Evolutionary conservation across 306 rosid genomes (phyloP).

Genomic region (Oemleria cerasiformis): DNA sequence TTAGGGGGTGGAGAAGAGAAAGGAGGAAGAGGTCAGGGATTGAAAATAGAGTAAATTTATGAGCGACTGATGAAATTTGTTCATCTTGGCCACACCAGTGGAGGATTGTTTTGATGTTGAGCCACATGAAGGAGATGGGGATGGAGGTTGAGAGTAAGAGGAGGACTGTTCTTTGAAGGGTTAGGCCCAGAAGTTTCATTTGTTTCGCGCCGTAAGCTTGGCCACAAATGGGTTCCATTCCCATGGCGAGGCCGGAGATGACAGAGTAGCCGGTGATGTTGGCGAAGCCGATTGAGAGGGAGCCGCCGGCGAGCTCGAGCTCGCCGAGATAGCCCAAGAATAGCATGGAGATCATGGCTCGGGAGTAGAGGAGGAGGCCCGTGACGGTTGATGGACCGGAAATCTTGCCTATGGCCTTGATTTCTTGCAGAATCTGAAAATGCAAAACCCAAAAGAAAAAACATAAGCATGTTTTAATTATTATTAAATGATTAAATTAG

Average conservation of each 20-base stretch:
- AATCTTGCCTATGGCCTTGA: constrained; percentile 79
- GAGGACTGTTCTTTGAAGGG: constrained; percentile 80
- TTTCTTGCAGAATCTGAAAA: constrained; percentile 66
- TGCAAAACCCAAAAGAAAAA: not conserved
- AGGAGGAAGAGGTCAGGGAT: constrained; percentile 86
- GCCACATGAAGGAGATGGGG: constrained; percentile 83
- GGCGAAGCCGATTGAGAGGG: constrained; percentile 89
- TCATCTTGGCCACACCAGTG: constrained; percentile 80
- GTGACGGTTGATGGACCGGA: constrained; percentile 79
- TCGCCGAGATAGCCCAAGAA: constrained; percentile 92
- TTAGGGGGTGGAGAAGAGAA: constrained; percentile 81
- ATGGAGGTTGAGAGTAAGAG: constrained; percentile 67
- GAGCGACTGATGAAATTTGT: constrained; percentile 69
- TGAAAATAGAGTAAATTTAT: constrained; percentile 70
- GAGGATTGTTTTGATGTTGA: constrained; percentile 72
- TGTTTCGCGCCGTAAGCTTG: constrained; percentile 93
- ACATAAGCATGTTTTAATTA: not conserved
- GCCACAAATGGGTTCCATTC: constrained; percentile 98
- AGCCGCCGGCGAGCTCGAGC: constrained; percentile 85
- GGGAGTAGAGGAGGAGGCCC: constrained; percentile 65
- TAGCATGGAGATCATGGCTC: constrained; percentile 98
- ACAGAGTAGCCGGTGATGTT: constrained; percentile 98
- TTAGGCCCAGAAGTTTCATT: constrained; percentile 65
- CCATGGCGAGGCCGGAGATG: constrained; percentile 93
- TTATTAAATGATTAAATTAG: not conserved